Conservation (phyloP, 805 yeast genomes). For the Kodamaea hsintzibuensis region DNA sequence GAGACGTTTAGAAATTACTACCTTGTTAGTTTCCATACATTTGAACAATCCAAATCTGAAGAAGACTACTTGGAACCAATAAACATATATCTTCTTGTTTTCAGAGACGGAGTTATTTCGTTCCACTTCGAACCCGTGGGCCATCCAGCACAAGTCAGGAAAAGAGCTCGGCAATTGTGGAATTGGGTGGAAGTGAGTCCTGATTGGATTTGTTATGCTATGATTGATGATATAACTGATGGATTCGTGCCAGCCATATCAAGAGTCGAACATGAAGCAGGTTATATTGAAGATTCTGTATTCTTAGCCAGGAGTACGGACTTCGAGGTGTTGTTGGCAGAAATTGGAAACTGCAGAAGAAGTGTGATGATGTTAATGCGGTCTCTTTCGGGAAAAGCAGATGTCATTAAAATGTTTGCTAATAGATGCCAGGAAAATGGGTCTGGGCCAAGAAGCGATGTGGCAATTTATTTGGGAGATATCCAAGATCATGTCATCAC, state of each 20-base stretch:
- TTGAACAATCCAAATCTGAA: constrained; percentile 46
- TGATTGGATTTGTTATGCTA: constrained; percentile 81
- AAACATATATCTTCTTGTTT: constrained; percentile 67
- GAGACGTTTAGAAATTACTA: constrained; percentile 23
- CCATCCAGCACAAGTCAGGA: constrained; percentile 69
- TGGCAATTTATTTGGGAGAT: constrained; percentile 81
- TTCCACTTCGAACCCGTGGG: constrained; percentile 61
- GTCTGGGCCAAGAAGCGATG: constrained; percentile 2
- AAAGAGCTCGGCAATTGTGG: constrained; percentile 78
- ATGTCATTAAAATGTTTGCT: constrained; percentile 93
- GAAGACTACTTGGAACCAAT: constrained; percentile 84
- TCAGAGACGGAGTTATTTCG: constrained; percentile 57
- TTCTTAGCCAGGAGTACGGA: constrained; percentile 50
- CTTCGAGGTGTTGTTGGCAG: constrained; percentile 70
- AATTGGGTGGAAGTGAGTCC: constrained; percentile 64
- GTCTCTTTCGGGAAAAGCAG: constrained; percentile 89
- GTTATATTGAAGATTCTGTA: constrained; percentile 82
- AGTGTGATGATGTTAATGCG: constrained; percentile 93
- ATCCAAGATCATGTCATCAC: constrained; percentile 96
- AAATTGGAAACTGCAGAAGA: constrained; percentile 77
- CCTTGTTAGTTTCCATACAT: constrained; percentile 23
- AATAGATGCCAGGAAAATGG: constrained; percentile 79
- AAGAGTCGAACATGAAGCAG: constrained; percentile 76
- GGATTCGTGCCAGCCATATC: constrained; percentile 82
- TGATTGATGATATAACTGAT: constrained; percentile 83